Evolutionary conservation across 2,329 filamentous ascomycete genomes (phyloP), one percentile per base, ranked within the genome.

Genomic region (Aureobasidium mangrovei): DNA sequence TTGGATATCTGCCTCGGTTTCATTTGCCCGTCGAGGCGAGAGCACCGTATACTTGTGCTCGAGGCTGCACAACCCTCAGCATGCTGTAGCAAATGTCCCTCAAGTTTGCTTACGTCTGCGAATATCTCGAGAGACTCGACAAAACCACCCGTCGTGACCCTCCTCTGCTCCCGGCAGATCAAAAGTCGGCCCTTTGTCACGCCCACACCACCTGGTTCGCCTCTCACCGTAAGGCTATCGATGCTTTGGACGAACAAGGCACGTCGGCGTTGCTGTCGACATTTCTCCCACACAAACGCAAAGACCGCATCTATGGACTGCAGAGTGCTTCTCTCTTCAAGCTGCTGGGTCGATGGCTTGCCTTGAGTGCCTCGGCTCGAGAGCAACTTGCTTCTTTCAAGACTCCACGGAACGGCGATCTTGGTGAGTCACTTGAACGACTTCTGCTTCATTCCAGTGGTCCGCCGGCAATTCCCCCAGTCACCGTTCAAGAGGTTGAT

Each of bases 291-390:
- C 84, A 90, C 58, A 83, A 78, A 59, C 77, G 89, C 52, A 83
- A 82, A 2, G 89, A 95, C 64, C 80, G 88, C 29, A 86, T 91
- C 2, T 95, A 91, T 65, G 78, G 76, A 36, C 74, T 95, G 1
- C 81, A 87, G 63, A 72, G 80, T 31, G 65, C 71, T 7, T 75
- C 72, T 0, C 73, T 95, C 0, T 79, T 83, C 54, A 80, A 77
- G 49, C 78, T 88, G n/a, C 75, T 95, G 12, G 79, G 77, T 3
- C 79, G 83, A 32, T 79, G 81, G 24, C 74, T 91, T n/a, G 69
- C 77, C 4, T 75, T 95, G 27, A 82, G 85, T 1, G 70, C 73
- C 3, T 80, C 78, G 2, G 79, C 87, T 10, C 74, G 78, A 29
- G 70, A 71, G 10, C 77, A 87, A 42, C 74, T 95, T 8, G 72